Evolutionary conservation across 176 grass and related monocot genomes (phyloP), one percentile per base, ranked within the genome.

Genomic region (Lolium multiflorum): DNA sequence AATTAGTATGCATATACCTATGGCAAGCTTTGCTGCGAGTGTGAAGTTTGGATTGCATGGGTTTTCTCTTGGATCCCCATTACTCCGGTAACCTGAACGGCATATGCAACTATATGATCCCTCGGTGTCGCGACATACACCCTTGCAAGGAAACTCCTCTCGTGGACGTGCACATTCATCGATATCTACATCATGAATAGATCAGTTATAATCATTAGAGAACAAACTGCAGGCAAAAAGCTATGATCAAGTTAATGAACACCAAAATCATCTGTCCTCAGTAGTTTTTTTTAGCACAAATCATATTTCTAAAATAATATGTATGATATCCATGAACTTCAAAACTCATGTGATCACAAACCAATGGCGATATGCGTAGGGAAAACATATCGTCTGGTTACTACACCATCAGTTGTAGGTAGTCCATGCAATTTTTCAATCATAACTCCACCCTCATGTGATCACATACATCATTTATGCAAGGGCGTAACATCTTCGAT

Each of bases 101-200:
- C 73, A 76, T 76, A 5, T 54, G 73, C 73, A 76, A 28, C 4
- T 26, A 15, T 76, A 76, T 17, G 47, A 76, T 28, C 73, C 73
- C 12, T 76, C 22, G 0, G 7, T 76, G 8, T 76, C 73, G 3
- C 1, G n/a, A 2, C 73, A 76, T 76, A 18, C 25, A 2, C 48
- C 48, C 7, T 76, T 26, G 24, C 73, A 76, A 5, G 73, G 48
- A 4, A 50, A 50, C 12, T 74, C 31, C 7, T 69, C 21, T 8
- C 44, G 44, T 25, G 71, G 21, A 16, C 71, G 44, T 16, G 71
- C 11, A 16, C 71, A 50, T 74, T 74, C 71, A 49, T 74, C 22
- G 21, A 74, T 25, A 50, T 74, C 71, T 74, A 13, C 71, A 74
- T 48, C 41, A 49, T 9, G 44, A 44, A 71, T 44, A 0, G 0